These are phyloP conservation scores for Phialophora macrospora DNA, from an alignment of 2,329 filamentous ascomycete genomes.

Conservation along the genomic window DNA sequence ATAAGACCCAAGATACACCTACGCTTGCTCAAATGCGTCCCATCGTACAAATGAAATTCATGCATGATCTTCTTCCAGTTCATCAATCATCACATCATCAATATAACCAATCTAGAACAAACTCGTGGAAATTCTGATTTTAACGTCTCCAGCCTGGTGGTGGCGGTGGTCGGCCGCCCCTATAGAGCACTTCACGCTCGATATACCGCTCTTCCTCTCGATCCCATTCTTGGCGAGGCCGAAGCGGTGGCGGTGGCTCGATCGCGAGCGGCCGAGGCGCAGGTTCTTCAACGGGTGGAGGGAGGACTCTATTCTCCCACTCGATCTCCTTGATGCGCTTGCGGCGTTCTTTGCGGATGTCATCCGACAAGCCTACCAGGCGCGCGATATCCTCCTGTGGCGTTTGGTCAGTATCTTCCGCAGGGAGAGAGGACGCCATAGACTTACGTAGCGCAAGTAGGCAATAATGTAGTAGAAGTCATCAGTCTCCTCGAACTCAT, in stretches of 20 bases:
- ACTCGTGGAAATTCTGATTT: slow-evolving; percentile 1
- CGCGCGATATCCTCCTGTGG: slow-evolving; percentile 81
- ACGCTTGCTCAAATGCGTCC: slow-evolving; percentile 17
- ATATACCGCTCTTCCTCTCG: slow-evolving; percentile 40
- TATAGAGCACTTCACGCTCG: slow-evolving; percentile 39
- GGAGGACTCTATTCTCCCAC: slow-evolving; percentile 47
- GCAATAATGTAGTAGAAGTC: slow-evolving; percentile 91
- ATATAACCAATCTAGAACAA: slow-evolving; percentile 8
- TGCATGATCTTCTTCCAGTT: background rate
- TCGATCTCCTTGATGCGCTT: slow-evolving; percentile 65
- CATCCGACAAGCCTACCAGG: slow-evolving; percentile 80
- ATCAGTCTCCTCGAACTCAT: slow-evolving; percentile 88
- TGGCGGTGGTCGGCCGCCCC: slow-evolving; percentile 38
- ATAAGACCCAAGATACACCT: background rate
- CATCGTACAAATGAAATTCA: slow-evolving; percentile 12
- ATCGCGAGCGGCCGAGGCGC: slow-evolving; percentile 33
- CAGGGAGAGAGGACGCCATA: too few species aligned
- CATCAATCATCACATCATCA: background rate
- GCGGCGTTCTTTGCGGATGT: slow-evolving; percentile 71
- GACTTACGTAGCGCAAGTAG: slow-evolving; percentile 81
- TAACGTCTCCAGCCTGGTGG: slow-evolving; percentile 36
- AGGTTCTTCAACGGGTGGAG: slow-evolving; percentile 33
- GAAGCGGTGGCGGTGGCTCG: slow-evolving; percentile 33
- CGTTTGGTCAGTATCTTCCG: background rate
- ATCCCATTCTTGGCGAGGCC: slow-evolving; percentile 36